Conservation (phyloP, 768 basidiomycete genomes). For the Rhizopogon sp. region DNA sequence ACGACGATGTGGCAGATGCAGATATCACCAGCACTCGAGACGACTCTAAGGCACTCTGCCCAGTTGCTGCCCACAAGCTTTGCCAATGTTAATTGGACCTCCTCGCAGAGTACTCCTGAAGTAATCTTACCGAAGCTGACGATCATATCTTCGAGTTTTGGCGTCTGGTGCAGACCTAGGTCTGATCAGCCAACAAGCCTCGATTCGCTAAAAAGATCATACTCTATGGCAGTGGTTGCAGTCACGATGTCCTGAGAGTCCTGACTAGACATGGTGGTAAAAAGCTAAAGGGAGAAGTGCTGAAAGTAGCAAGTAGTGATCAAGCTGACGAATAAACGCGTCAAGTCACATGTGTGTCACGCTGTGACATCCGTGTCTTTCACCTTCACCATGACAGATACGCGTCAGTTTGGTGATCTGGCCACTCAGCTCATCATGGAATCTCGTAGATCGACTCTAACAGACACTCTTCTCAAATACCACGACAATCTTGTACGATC, state of each 20-base stretch:
- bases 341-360: slow-evolving; percentile 6
- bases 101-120: slow-evolving; percentile 1
- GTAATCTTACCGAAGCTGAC: slow-evolving; percentile 75
- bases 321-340: slow-evolving; percentile 6
- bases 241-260: slow-evolving; percentile 45
- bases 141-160: slow-evolving; percentile 90
- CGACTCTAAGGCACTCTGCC: slow-evolving; percentile 84
- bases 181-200: slow-evolving; percentile 3
- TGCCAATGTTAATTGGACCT: not conserved
- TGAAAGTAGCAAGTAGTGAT: slow-evolving; percentile 1
- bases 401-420: slow-evolving; percentile 77
- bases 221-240: slow-evolving; percentile 39
- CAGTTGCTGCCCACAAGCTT: slow-evolving; percentile 91
- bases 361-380: slow-evolving; percentile 1
- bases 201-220: slow-evolving; percentile 9
- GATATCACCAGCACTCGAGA: slow-evolving; percentile 79
- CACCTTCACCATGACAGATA: slow-evolving; percentile 33
- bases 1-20: slow-evolving; percentile 78
- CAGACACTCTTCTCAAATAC: slow-evolving; percentile 86
- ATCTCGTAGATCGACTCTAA: slow-evolving; percentile 78
- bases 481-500: slow-evolving; percentile 84
- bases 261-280: slow-evolving; percentile 23
- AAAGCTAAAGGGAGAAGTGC: not conserved
- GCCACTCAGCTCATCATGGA: slow-evolving; percentile 85
- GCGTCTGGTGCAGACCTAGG: slow-evolving; percentile 66